These are phyloP conservation scores for Colletotrichum eremochloae DNA, from an alignment of 2,329 filamentous ascomycete species.

Conservation along the genomic window DNA sequence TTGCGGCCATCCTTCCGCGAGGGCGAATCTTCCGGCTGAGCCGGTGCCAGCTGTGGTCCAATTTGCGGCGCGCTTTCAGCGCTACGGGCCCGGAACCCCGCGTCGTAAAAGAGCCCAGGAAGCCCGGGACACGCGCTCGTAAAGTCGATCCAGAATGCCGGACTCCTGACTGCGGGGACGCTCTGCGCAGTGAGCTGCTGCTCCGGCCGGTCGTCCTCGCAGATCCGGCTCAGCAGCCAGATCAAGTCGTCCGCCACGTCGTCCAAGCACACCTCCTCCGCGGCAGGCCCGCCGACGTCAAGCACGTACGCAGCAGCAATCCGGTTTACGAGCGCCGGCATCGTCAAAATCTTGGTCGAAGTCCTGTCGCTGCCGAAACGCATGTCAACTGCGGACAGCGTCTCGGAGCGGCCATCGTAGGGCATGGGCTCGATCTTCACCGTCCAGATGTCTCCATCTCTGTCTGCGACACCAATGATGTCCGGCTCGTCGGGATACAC, in stretches of 20 bases:
- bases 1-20: too few species aligned
- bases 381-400: slow-evolving; percentile 44
- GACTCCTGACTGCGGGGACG: slow-evolving; percentile 39
- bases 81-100: slow-evolving; percentile 34
- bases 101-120: slow-evolving; percentile 38
- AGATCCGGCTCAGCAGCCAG: slow-evolving; percentile 53
- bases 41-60: too few species aligned
- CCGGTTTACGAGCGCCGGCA: slow-evolving; percentile 52
- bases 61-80: background rate
- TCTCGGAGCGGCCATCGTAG: slow-evolving; percentile 48
- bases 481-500: slow-evolving; percentile 50
- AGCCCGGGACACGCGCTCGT: slow-evolving; percentile 27
- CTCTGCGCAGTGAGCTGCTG: slow-evolving; percentile 40
- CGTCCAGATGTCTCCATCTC: slow-evolving; percentile 49
- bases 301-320: slow-evolving; percentile 52
- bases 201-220: slow-evolving; percentile 40
- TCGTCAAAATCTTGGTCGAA: slow-evolving; percentile 48
- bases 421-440: slow-evolving; percentile 51
- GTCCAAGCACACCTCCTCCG: slow-evolving; percentile 33
- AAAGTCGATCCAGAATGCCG: slow-evolving; percentile 46
- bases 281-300: slow-evolving; percentile 35
- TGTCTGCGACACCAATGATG: slow-evolving; percentile 60
- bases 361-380: slow-evolving; percentile 32
- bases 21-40: too few species aligned
- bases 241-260: slow-evolving; percentile 49